A percentile compares a stretch with the other conserved stretches of the same genome.
Evolutionary conservation across 192 early-diverging fungal genomes (phyloP).

Genomic region (Jimgerdemannia flammicorona): DNA sequence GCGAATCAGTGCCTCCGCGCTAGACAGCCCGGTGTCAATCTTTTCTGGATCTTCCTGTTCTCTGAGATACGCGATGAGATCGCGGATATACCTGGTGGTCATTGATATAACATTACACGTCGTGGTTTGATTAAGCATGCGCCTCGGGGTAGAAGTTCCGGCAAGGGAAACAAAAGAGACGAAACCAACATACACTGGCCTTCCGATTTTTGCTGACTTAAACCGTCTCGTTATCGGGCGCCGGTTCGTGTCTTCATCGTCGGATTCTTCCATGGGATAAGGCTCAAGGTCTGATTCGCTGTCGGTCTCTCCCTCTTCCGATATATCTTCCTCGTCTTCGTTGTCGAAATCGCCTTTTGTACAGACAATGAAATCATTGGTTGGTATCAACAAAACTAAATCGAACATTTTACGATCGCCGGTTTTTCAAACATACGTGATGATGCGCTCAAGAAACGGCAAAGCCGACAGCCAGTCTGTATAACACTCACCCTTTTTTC

Average conservation of each 20-base stretch:
- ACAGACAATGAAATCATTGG: too few relatives aligned
- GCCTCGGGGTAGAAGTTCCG: too few relatives aligned
- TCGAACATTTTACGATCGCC: too few relatives aligned
- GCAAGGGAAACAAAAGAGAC: neutral
- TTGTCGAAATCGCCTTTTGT: too few relatives aligned
- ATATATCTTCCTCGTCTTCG: too few relatives aligned
- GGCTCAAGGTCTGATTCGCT: conserved; percentile 24
- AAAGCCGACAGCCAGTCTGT: too few relatives aligned
- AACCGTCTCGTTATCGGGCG: neutral
- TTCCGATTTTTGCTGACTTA: conserved; percentile 6
- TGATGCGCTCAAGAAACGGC: too few relatives aligned
- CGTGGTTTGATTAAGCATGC: too few relatives aligned
- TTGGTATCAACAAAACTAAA: too few relatives aligned
- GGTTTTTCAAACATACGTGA: too few relatives aligned
- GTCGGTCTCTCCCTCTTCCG: conserved; percentile 7
- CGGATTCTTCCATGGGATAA: conserved; percentile 13
- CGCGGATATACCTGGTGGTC: conserved; percentile 23
- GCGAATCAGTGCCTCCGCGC: conserved; percentile 20
- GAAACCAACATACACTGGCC: conserved; percentile 18
- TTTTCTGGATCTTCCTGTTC: conserved; percentile 27
- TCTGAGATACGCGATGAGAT: conserved; percentile 23
- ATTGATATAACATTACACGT: too few relatives aligned
- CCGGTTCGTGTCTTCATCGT: conserved; percentile 1
- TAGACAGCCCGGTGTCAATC: conserved; percentile 20
- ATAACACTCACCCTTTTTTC: too few relatives aligned